Evolutionary conservation across 1,139 yeast genomes (phyloP), one percentile per base, ranked within the genome.

Genomic region (Suhomyces panamericanus): DNA sequence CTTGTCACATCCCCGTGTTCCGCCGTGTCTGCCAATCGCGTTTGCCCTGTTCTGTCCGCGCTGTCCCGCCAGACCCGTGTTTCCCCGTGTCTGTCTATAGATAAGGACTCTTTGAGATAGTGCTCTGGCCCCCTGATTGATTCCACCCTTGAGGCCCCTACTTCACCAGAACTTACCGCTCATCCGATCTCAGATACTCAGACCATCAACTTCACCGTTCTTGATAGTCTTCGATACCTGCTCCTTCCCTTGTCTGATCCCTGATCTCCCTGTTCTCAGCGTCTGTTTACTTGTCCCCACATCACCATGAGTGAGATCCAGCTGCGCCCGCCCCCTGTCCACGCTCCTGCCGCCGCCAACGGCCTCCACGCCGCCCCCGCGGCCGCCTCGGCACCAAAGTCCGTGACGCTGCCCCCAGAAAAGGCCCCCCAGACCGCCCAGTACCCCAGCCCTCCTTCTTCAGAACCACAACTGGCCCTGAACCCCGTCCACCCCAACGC

Each of bases 261-360:
- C 20, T 6, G 4, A 6, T 4, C 6, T 6, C 6, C 3, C 17
- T 31, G 4, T 13, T 4, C 16, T 32, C 26, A 16, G 15, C 37
- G 12, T 17, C 11, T 20, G 29, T 26, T 10, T 15, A 13, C 9
- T 29, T 29, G n/a, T 7, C 13, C 26, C 22, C 10, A n/a, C 12
- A 6, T 20, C 16, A 40, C 16, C 42, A 67, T 67, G 71, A 66
- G 70, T 53, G 70, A 66, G 53, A 66, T 66, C 41, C 67, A 66
- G 43, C 60, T 55, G 26, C 54, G 66, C 44, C 57, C 61, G 43
- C 64, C 63, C 26, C 53, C 57, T 17, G 60, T 59, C 30, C 58
- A 52, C 24, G 24, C 24, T 2, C 41, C 38, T 12, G 49, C 39
- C 32, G 40, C 45, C 6, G 38, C 39, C 46, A 24, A 29, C 30